phyloP scores from a whole-genome alignment of 164 flowering plant genomes.

The Annona cherimola region DNA sequence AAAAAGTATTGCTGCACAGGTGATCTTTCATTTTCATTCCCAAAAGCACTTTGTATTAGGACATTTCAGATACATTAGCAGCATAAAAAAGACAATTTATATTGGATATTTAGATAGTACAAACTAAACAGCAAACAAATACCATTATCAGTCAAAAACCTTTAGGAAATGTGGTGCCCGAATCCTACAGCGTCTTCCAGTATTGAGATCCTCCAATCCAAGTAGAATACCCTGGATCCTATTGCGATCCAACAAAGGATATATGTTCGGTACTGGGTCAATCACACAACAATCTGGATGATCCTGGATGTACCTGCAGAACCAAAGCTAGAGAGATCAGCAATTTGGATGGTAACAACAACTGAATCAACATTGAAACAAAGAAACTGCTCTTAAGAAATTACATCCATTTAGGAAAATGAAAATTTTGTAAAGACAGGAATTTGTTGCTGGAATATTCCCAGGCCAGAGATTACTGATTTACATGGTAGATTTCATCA shows the following conservation, averaged over 20 bases:
- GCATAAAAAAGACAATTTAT: too few relatives aligned
- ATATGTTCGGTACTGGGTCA: slow-evolving; percentile 66
- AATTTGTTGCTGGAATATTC: not conserved
- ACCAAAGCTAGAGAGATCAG: not conserved
- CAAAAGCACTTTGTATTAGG: too few relatives aligned
- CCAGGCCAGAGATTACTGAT: not conserved
- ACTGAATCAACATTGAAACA: too few relatives aligned
- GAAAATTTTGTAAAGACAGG: not conserved
- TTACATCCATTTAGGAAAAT: not conserved
- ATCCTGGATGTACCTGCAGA: slow-evolving; percentile 45
- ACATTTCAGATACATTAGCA: too few relatives aligned
- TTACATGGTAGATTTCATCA: not conserved
- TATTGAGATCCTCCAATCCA: slow-evolving; percentile 52
- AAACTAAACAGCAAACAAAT: slow-evolving; percentile 9
- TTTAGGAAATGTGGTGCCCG: slow-evolving; percentile 77
- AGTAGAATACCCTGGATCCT: slow-evolving; percentile 63
- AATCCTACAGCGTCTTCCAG: slow-evolving; percentile 34
- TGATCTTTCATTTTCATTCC: too few relatives aligned
- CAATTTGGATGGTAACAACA: not conserved
- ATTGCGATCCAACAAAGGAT: slow-evolving; percentile 73
- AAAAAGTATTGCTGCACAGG: too few relatives aligned
- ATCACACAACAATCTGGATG: slow-evolving; percentile 48
- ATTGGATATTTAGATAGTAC: not conserved
- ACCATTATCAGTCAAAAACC: slow-evolving; percentile 39
- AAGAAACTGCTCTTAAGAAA: too few relatives aligned